These are phyloP conservation scores for Fusarium tjaetaba DNA, from an alignment of 2,329 filamentous ascomycete genomes.

Conservation along the genomic window DNA sequence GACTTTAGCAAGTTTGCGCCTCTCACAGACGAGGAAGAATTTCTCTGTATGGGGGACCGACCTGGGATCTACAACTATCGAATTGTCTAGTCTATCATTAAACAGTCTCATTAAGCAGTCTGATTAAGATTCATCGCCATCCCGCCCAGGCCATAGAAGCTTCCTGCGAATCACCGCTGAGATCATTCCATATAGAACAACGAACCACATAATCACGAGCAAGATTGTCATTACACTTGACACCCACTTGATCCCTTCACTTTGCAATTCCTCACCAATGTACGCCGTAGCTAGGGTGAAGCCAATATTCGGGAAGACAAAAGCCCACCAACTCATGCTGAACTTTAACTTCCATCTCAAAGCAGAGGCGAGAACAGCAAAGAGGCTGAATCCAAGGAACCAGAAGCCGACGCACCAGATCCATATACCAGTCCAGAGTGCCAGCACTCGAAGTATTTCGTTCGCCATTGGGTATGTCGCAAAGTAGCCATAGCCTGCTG, in stretches of 20 bases:
- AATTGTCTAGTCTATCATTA: slow-evolving; percentile 16
- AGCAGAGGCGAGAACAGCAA: slow-evolving; percentile 33
- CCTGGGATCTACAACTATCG: slow-evolving; percentile 22
- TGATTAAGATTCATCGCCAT: slow-evolving; percentile 30
- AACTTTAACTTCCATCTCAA: slow-evolving; percentile 32
- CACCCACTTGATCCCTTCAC: slow-evolving; percentile 39
- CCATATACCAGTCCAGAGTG: slow-evolving; percentile 41
- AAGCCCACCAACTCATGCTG: slow-evolving; percentile 44
- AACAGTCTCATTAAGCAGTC: background rate
- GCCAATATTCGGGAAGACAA: slow-evolving; percentile 44
- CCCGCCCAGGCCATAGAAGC: slow-evolving; percentile 42
- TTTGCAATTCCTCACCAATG: slow-evolving; percentile 41
- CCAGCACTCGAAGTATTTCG: slow-evolving; percentile 38
- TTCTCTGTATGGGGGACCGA: slow-evolving; percentile 3
- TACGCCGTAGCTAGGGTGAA: slow-evolving; percentile 38
- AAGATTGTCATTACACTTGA: slow-evolving; percentile 35
- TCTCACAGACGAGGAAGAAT: slow-evolving; percentile 16
- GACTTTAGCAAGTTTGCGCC: slow-evolving; percentile 21
- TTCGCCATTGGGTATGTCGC: slow-evolving; percentile 35
- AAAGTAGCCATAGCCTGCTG: slow-evolving; percentile 42
- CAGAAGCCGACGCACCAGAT: slow-evolving; percentile 44
- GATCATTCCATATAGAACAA: slow-evolving; percentile 35
- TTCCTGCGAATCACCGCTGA: slow-evolving; percentile 35
- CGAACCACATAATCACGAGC: slow-evolving; percentile 39
- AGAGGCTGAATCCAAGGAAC: slow-evolving; percentile 41